These are phyloP conservation scores for Acacia crassicarpa DNA, from an alignment of 306 rosid genomes.

Conservation along the genomic window DNA sequence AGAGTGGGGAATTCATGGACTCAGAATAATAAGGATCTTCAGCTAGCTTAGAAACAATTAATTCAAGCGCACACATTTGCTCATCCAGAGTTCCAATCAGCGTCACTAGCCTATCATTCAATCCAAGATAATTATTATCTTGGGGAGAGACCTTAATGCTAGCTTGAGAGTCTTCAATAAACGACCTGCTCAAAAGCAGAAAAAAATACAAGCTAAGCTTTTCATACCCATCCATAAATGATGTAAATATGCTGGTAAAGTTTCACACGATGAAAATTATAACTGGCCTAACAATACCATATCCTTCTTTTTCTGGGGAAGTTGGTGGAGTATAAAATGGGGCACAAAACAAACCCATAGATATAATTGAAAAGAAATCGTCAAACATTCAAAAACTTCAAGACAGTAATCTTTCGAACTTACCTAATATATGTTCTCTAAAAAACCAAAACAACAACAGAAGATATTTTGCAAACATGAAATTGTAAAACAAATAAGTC, in stretches of 20 bases:
- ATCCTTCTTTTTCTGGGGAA: not conserved
- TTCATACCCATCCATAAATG: conserved; percentile 30
- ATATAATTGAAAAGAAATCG: not conserved
- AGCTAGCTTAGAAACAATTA: conserved; percentile 82
- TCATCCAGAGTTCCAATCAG: conserved; percentile 89
- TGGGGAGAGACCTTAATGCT: conserved; percentile 99
- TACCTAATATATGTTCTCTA: not conserved
- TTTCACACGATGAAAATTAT: conserved; percentile 20
- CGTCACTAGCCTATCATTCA: conserved; percentile 94
- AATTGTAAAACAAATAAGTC: conserved; percentile 27
- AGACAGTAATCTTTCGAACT: conserved; percentile 8
- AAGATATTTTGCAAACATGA: conserved; percentile 13
- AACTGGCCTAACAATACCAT: conserved; percentile 15
- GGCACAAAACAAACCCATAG: conserved; percentile 15
- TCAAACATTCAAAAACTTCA: not conserved
- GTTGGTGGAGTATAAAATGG: not conserved
- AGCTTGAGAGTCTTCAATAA: conserved; percentile 97
- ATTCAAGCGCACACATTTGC: conserved; percentile 86
- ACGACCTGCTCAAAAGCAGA: conserved; percentile 71
- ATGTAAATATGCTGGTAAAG: conserved; percentile 23
- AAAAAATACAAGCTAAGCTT: conserved; percentile 28
- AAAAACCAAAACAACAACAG: not conserved
- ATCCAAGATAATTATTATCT: conserved; percentile 87
- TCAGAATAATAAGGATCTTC: conserved; percentile 94
- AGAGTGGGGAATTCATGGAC: conserved; percentile 87